Base-by-base conservation (phyloP, 1,284 basidiomycete genomes). In the Entoloma clypeatum region DNA sequence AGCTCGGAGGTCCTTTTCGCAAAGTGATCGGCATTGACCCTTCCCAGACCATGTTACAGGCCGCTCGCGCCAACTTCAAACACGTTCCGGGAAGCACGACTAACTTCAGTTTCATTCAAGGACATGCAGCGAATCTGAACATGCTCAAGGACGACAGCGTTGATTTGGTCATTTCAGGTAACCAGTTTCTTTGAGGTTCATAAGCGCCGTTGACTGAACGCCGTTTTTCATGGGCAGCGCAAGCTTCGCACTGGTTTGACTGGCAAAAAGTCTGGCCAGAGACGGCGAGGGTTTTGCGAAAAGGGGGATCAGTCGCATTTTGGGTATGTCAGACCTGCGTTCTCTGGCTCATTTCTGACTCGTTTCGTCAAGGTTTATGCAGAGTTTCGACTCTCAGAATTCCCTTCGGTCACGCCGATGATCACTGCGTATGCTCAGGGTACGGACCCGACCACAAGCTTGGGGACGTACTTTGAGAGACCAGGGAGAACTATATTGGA, bases 181-280 rank as follows among this genome's bases (percentile, higher is more conserved):
- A 17, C 11, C 55, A 33, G 67, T 54, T 13, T 10, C 29, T 33
- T 33, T 36, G 37, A 32, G 7, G 13, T 41, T 31, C 13, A 26
- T 14, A n/a, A 3, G 28, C 31, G 11, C 18, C 3, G 39, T 18
- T 35, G 23, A 5, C 27, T 28, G 19, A 16, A 13, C 33, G 10
- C 37, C n/a, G n/a, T 33, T 36, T 9, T 30, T 37, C 45, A 14
- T 17, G 23, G 40, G 23, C 33, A 86, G 88, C 85, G 1, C 91
- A 92, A 62, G 80, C 91, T 0, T 81, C 81, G 0, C 91, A 95
- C 58, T 93, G 90, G 90, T 93, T 93, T 57, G 71, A 92, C 54
- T 87, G 86, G 72, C 56, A 61, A 3, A 74, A 69, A 45, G 69
- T 85, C 5, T 93, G 90, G 86, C 73, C 70, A 0, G 81, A 90